A percentile compares a stretch with the other conserved stretches of the same genome.
phyloP scores from a whole-genome alignment of 139 green algal species.

The Volvox africanus region DNA sequence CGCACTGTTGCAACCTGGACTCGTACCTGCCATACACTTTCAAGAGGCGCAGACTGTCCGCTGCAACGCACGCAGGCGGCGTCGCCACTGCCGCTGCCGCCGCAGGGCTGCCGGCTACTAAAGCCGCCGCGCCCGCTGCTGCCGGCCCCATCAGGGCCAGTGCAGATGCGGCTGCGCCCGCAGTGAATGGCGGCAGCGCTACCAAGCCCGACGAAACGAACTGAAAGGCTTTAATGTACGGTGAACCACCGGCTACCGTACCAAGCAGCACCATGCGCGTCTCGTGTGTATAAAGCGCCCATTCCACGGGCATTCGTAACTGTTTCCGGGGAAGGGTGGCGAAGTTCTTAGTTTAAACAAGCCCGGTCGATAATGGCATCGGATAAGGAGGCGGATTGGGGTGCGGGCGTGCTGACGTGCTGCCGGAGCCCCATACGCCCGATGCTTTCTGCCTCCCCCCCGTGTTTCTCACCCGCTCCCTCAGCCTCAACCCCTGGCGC shows the following conservation, averaged over 20 bases:
- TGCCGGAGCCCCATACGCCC: too few relatives aligned
- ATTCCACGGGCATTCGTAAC: slow-evolving; percentile 31
- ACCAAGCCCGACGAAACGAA: slow-evolving; percentile 62
- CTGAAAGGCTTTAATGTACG: slow-evolving; percentile 63
- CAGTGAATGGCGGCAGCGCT: slow-evolving; percentile 72
- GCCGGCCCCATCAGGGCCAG: background rate
- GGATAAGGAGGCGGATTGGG: too few relatives aligned
- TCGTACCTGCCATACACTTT: slow-evolving; percentile 47
- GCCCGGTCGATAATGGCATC: too few relatives aligned
- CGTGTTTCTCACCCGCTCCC: background rate
- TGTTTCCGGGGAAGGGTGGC: background rate
- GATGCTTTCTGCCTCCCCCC: background rate
- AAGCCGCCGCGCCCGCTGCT: slow-evolving; percentile 13
- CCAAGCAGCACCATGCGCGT: slow-evolving; percentile 71
- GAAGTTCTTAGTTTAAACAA: background rate
- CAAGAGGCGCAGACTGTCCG: slow-evolving; percentile 34
- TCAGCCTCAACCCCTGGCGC: slow-evolving; percentile 26
- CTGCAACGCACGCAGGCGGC: background rate
- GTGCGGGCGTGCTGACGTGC: too few relatives aligned
- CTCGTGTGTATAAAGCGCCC: slow-evolving; percentile 69
- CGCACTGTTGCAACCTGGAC: too few relatives aligned
- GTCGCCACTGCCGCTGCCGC: slow-evolving; percentile 21
- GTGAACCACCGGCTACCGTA: slow-evolving; percentile 15
- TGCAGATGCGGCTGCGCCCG: background rate
- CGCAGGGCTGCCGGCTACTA: background rate